phyloP scores from a whole-genome alignment of 192 early-diverging fungal species.

The Coemansia erecta region DNA sequence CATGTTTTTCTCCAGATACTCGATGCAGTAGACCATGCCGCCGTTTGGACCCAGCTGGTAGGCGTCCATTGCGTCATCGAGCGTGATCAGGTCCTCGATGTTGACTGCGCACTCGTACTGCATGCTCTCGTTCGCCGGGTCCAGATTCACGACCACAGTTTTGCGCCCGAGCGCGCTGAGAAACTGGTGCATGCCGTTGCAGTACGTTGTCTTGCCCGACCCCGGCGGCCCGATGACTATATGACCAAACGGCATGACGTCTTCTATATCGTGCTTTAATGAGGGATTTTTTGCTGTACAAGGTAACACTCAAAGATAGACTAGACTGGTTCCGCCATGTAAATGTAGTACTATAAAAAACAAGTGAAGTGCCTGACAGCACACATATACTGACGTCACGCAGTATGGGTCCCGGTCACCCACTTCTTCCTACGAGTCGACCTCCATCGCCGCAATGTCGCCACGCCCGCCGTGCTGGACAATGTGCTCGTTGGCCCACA shows the following conservation, averaged over 20 bases:
- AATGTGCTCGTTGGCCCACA: constrained; percentile 81
- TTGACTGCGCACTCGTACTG: constrained; percentile 80
- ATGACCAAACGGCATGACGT: constrained; percentile 57
- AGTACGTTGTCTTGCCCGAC: constrained; percentile 95
- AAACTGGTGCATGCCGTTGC: constrained; percentile 86
- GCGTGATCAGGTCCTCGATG: constrained; percentile 86
- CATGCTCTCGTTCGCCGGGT: constrained; percentile 92
- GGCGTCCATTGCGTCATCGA: constrained; percentile 91
- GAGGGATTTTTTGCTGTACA: no score
- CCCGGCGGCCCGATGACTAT: constrained; percentile 94
- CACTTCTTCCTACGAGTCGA: constrained; percentile 16
- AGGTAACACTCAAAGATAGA: no score
- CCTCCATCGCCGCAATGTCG: constrained; percentile 13
- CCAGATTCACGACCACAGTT: constrained; percentile 92
- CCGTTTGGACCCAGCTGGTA: constrained; percentile 93
- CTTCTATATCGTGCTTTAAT: no score
- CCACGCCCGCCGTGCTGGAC: constrained; percentile 24
- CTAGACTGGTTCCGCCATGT: background rate
- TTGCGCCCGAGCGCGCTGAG: constrained; percentile 73
- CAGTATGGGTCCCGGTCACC: constrained; percentile 2
- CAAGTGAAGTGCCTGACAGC: background rate
- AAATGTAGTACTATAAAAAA: background rate
- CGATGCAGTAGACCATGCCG: constrained; percentile 95
- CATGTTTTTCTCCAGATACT: constrained; percentile 87
- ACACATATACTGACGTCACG: background rate